Percentiles rank a stretch among this genome's conserved stretches.
These are phyloP conservation scores for Pyrenopolyporus hunteri DNA, from an alignment of 495 filamentous ascomycete species.

Conservation along the genomic window DNA sequence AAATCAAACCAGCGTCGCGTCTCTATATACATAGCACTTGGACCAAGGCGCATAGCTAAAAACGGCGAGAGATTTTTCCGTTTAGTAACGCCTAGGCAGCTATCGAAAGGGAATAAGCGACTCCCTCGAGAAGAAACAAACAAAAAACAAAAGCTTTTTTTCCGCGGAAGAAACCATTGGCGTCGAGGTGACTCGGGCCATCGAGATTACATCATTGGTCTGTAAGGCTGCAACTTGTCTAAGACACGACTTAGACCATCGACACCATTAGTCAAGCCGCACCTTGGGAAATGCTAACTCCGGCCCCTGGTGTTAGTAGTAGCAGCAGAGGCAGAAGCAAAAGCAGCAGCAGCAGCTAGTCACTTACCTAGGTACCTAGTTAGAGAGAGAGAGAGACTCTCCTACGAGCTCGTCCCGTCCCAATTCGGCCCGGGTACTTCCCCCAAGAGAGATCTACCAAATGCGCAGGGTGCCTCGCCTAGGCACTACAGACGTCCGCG, in stretches of 20 bases:
- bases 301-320: slow-evolving; percentile 9
- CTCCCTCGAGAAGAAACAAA: too few relatives aligned
- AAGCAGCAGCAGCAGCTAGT: background rate
- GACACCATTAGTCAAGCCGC: background rate
- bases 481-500: background rate
- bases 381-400: background rate
- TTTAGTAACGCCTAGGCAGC: too few relatives aligned
- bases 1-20: background rate
- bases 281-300: slow-evolving; percentile 14
- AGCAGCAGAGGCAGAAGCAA: background rate
- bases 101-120: too few relatives aligned
- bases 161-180: slow-evolving; percentile 8
- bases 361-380: background rate
- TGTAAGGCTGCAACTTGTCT: slow-evolving; percentile 26
- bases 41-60: too few relatives aligned
- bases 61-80: too few relatives aligned
- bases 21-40: too few relatives aligned
- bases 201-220: slow-evolving; percentile 31
- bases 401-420: background rate
- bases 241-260: slow-evolving; percentile 19
- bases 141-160: too few relatives aligned
- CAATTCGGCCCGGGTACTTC: background rate
- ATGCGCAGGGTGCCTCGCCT: slow-evolving; percentile 8
- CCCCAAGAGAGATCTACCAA: slow-evolving; percentile 4
- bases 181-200: background rate